Evolutionary conservation across 2,329 filamentous ascomycete species (phyloP).

Genomic region (Capronia americana): DNA sequence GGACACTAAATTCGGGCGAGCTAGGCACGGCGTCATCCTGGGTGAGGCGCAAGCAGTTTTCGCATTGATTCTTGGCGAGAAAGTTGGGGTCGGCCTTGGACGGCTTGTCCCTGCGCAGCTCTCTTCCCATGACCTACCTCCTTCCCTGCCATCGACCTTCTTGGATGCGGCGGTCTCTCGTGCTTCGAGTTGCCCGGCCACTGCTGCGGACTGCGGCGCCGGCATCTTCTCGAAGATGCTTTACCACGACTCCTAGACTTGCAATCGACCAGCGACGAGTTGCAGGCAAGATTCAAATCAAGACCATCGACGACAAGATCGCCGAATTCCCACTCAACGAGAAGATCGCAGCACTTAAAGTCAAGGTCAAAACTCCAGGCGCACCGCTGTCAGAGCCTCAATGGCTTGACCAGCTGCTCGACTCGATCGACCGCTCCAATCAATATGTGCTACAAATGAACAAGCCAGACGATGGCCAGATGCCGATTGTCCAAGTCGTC

Average conservation of each 20-base stretch:
- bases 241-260: constrained; percentile 10
- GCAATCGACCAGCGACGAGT: constrained; percentile 18
- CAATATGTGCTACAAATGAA: constrained; percentile 60
- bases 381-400: constrained; percentile 33
- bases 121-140: background rate
- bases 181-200: constrained; percentile 16
- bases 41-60: too few relatives aligned
- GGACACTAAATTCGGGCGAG: background rate
- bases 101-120: background rate
- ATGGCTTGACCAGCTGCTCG: constrained; percentile 44
- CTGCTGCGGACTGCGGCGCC: constrained; percentile 22
- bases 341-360: constrained; percentile 32
- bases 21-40: too few relatives aligned
- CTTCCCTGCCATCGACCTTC: background rate
- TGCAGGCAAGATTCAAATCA: constrained; percentile 27
- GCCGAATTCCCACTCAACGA: constrained; percentile 34
- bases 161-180: constrained; percentile 28
- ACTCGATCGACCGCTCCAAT: constrained; percentile 55
- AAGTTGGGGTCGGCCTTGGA: too few relatives aligned
- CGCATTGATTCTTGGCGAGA: too few relatives aligned
- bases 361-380: constrained; percentile 31
- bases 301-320: constrained; percentile 35
- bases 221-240: constrained; percentile 14
- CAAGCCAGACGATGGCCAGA: constrained; percentile 41
- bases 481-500: constrained; percentile 74